A percentile compares a stretch with the other conserved stretches of the same genome.
Conservation (phyloP, 805 yeast species). For the Jamesozyma jinghongensis region DNA sequence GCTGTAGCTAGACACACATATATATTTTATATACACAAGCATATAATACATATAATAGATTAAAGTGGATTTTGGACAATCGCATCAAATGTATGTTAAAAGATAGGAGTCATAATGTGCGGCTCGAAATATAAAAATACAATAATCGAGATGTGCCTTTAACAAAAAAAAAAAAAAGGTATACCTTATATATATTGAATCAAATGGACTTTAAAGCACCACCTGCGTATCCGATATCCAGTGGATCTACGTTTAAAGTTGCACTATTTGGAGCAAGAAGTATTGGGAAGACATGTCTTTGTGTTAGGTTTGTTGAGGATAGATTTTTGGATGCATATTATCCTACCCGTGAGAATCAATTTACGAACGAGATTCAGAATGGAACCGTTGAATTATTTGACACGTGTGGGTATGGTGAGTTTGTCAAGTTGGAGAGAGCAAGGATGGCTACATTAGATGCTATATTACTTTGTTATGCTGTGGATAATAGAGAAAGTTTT, state of each 20-base stretch:
- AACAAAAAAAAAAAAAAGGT: too few species aligned
- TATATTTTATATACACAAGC: too few species aligned
- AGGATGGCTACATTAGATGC: conserved; percentile 79
- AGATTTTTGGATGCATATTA: conserved; percentile 83
- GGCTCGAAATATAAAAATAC: too few species aligned
- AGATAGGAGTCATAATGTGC: too few species aligned
- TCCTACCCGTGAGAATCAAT: conserved; percentile 86
- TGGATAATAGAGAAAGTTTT: conserved; percentile 67
- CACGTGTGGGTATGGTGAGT: conserved; percentile 87
- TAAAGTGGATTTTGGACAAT: background rate
- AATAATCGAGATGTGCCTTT: too few species aligned
- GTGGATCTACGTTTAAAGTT: conserved; percentile 40
- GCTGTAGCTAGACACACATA: too few species aligned
- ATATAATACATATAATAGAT: too few species aligned
- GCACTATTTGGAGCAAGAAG: conserved; percentile 84
- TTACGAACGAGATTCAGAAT: conserved; percentile 47
- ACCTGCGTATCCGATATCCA: background rate
- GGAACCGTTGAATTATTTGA: conserved; percentile 65
- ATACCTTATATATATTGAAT: background rate
- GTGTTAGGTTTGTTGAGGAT: conserved; percentile 77
- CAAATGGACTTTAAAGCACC: conserved; percentile 4
- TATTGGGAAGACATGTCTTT: conserved; percentile 80
- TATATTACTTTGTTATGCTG: conserved; percentile 71
- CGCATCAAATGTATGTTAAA: too few species aligned
- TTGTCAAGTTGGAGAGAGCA: conserved; percentile 54